Base-by-base conservation (phyloP, 371 early-diverging fungal genomes). In the Smittium culicis region DNA sequence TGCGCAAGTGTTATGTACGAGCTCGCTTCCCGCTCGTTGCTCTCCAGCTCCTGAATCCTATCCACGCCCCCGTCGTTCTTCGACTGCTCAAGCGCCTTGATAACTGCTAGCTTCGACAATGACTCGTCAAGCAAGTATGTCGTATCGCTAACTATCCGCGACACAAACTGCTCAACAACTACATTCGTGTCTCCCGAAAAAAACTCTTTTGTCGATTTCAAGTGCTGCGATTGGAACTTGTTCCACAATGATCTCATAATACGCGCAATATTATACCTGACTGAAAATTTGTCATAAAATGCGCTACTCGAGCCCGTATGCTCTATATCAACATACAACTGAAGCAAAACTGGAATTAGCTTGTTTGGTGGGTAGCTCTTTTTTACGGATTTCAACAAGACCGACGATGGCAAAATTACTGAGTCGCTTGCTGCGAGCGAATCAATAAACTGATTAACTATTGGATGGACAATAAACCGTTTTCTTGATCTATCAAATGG, bases 201-300 rank as follows among this genome's bases (percentile, higher is more conserved):
- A 56, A 77, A 77, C n/a, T 27, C 33, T 5, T 66, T 65, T 20
- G 77, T 77, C 1, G 69, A 71, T 1, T 64, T 65, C 0, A 76
- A 72, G 28, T 77, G 59, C 73, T 73, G 34, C 27, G 58, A 68
- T 17, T 66, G 67, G 3, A 80, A 82, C 62, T 92, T 86, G 0
- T 77, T 79, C 94, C 96, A 95, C 17, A 94, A 79, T 3, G 82
- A 77, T 72, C 93, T 90, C 75, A 96, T 82, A 16, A 94, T 86
- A 71, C 93, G 90, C n/a, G 91, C 88, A 64, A 96, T 93, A 67
- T 96, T 87, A 80, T 96, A 96, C 34, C 98, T 88, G 68, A 93
- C 92, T 73, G 90, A 94, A 80, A 96, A 96, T 77, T 98, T 98
- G 77, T 98, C 98, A 71, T 95, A 97, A 74, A 98, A 98, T 71